Evolutionary conservation across 1,284 basidiomycete genomes (phyloP), one percentile per base, ranked within the genome.

Genomic region (Leccinum subfulvum): DNA sequence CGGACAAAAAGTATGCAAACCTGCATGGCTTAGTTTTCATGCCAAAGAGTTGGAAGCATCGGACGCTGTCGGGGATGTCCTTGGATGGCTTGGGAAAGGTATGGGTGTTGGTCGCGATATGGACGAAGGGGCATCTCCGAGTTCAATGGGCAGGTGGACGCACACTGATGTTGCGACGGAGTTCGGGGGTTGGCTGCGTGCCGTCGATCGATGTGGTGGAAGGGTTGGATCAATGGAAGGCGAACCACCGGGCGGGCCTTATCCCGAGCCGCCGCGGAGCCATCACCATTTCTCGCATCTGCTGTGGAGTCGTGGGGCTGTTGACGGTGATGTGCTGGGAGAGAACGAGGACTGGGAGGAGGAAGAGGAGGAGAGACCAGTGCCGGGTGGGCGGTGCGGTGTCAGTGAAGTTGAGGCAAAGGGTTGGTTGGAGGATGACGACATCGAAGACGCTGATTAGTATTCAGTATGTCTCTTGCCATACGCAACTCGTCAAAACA

Each of bases 1-100:
- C 3, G 82, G 82, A 2, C 96, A 98, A 74, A 94, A 91, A 71
- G 79, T 94, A 18, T 87, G 78, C 75, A 93, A 93, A 73, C 90
- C 91, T 2, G 80, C 82, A 16, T 92, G 88, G 75, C 92, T 93
- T 68, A 84, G 87, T 21, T 76, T 76, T 52, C 76, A 86, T 13
- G 77, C 77, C 30, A 81, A 77, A 67, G 83, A 85, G 68, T 80
- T 84, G 62, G 82, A 83, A 11, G 85, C 85, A 1, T 82, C 81
- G 74, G 85, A 84, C 58, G 84, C 80, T 10, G 79, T 91, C 33
- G 76, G 80, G 53, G 82, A 85, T 68, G 82, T 85, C 0, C 78
- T 80, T 57, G 73, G 75, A 47, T 91, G 90, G 91, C 71, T 90
- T 18, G 73, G 63, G 37, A 78, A 21, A 60, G 62, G 54, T 18